Conservation (phyloP, 768 basidiomycete species). For the Termitomyces sp. region DNA sequence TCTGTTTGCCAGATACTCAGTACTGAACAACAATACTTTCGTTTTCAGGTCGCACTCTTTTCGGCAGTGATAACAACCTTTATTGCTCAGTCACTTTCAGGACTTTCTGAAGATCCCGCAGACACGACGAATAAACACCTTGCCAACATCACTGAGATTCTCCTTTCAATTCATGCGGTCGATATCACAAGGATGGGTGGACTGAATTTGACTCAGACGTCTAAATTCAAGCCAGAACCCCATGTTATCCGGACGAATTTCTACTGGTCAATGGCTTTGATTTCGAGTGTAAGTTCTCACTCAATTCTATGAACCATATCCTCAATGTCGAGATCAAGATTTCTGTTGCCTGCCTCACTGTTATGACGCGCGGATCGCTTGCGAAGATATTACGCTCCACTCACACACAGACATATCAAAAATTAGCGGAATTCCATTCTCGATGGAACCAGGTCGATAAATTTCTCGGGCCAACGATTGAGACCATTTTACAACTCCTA, state of each 20-base stretch:
- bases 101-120: conserved; percentile 3
- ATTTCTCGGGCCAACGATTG: conserved; percentile 8
- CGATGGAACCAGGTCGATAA: conserved; percentile 7
- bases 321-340: conserved; percentile 1
- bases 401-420: background rate
- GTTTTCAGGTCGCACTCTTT: conserved; percentile 12
- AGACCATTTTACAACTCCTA: conserved; percentile 6
- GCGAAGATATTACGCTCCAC: background rate
- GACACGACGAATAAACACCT: conserved; percentile 12
- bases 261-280: conserved; percentile 13
- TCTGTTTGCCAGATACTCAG: background rate
- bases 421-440: conserved; percentile 8
- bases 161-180: background rate
- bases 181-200: background rate
- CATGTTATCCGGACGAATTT: conserved; percentile 12
- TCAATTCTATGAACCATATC: background rate
- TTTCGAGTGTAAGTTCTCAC: conserved; percentile 9
- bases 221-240: conserved; percentile 4
- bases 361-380: conserved; percentile 9
- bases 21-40: background rate
- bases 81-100: conserved; percentile 8
- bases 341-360: conserved; percentile 12
- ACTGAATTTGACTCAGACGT: background rate
- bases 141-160: conserved; percentile 11
- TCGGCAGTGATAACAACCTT: conserved; percentile 15